Percentiles rank a stretch among this genome's conserved stretches.
These are phyloP conservation scores for Claviceps sp. DNA, from an alignment of 2,329 filamentous ascomycete species.

Conservation along the genomic window DNA sequence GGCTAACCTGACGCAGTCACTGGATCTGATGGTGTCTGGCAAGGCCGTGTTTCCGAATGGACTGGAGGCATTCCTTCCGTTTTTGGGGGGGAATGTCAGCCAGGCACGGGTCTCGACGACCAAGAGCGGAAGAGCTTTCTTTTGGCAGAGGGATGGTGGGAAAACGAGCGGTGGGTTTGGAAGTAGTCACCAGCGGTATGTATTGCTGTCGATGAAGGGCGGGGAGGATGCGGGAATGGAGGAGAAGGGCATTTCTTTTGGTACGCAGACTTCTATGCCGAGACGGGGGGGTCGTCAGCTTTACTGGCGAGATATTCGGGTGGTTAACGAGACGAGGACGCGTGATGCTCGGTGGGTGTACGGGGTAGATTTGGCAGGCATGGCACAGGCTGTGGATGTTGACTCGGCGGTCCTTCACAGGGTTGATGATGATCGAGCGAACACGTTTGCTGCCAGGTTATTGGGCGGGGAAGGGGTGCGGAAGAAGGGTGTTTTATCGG, in stretches of 20 bases:
- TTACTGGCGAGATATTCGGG: constrained; percentile 43
- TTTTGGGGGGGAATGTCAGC: constrained; percentile 11
- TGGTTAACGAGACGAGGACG: constrained; percentile 39
- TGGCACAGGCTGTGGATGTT: background rate
- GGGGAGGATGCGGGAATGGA: background rate
- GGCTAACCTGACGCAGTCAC: constrained; percentile 25
- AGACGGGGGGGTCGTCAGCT: constrained; percentile 22
- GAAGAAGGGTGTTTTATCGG: no score
- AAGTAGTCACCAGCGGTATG: constrained; percentile 41
- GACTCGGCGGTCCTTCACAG: background rate
- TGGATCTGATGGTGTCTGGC: constrained; percentile 24
- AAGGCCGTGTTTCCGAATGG: constrained; percentile 40
- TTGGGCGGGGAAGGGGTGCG: background rate
- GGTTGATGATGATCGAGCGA: background rate
- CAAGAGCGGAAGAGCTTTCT: constrained; percentile 45
- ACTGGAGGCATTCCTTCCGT: constrained; percentile 38
- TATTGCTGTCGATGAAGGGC: constrained; percentile 23
- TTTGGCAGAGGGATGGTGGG: constrained; percentile 32
- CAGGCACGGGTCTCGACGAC: constrained; percentile 29
- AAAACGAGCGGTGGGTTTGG: constrained; percentile 38
- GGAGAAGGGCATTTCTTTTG: background rate
- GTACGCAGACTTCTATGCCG: background rate
- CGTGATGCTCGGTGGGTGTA: constrained; percentile 27
- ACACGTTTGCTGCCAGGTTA: background rate
- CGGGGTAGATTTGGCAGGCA: background rate